phyloP scores from a whole-genome alignment of 495 filamentous ascomycete species.

The Aspergillus homomorphus region DNA sequence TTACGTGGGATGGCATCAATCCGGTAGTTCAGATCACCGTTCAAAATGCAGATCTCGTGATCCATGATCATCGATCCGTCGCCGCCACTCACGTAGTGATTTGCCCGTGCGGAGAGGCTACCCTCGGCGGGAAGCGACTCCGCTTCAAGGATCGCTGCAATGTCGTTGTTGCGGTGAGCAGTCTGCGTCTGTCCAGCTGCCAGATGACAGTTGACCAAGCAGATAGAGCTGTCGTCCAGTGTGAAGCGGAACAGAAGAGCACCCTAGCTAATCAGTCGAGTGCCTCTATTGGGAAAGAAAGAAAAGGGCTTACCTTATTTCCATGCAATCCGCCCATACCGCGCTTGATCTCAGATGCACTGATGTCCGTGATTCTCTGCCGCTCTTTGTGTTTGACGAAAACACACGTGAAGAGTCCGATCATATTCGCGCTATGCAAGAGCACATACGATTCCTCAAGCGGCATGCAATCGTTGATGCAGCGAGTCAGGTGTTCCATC shows the following conservation, averaged over 20 bases:
- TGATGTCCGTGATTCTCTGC: constrained; percentile 69
- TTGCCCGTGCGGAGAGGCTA: constrained; percentile 55
- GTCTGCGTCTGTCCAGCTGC: constrained; percentile 91
- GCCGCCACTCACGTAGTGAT: constrained; percentile 83
- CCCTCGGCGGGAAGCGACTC: constrained; percentile 65
- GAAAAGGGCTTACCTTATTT: constrained; percentile 65
- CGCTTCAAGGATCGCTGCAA: constrained; percentile 84
- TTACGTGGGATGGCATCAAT: constrained; percentile 96
- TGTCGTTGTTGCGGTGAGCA: constrained; percentile 85
- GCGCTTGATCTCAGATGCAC: constrained; percentile 81
- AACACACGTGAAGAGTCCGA: constrained; percentile 92
- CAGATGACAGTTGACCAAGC: constrained; percentile 96
- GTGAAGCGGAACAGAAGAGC: constrained; percentile 88
- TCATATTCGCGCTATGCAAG: constrained; percentile 81
- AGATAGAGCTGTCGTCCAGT: constrained; percentile 87
- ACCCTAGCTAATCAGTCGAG: constrained; percentile 49
- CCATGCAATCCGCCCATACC: constrained; percentile 92
- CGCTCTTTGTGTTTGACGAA: constrained; percentile 83
- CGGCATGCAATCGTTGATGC: constrained; percentile 80
- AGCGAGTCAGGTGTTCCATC: constrained; percentile 80
- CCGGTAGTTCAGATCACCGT: constrained; percentile 96
- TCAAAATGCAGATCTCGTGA: constrained; percentile 92
- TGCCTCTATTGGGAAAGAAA: not conserved
- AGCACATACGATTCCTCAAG: constrained; percentile 75
- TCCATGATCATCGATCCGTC: constrained; percentile 96